Evolutionary conservation across 257 asterid genomes (phyloP).

Genomic region (Nicotiana sylvestris): DNA sequence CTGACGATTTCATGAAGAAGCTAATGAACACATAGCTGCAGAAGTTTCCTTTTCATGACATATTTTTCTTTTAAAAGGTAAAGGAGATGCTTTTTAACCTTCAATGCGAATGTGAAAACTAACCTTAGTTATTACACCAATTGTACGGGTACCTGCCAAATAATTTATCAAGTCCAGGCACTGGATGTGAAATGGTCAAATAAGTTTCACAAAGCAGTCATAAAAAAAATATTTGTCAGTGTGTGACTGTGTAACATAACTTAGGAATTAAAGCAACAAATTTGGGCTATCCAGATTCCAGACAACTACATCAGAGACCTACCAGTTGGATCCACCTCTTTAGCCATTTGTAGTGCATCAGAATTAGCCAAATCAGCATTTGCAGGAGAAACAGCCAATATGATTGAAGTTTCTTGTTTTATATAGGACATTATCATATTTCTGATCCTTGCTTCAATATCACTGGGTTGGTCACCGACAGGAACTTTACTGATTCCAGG

Average conservation of each 20-base stretch:
- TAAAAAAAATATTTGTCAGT: background rate
- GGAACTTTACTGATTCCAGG: constrained; percentile 96
- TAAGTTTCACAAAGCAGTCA: background rate
- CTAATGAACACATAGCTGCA: background rate
- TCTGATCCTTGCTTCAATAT: constrained; percentile 89
- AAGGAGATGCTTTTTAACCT: background rate
- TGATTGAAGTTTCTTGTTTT: constrained; percentile 59
- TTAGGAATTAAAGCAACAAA: background rate
- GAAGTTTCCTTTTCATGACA: background rate
- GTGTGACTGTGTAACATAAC: background rate
- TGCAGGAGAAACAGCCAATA: constrained; percentile 95
- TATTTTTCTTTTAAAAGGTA: background rate
- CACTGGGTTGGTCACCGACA: constrained; percentile 96
- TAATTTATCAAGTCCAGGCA: constrained; percentile 7
- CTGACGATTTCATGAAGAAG: background rate
- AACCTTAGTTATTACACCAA: constrained; percentile 96
- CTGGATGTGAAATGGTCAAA: background rate
- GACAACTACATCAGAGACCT: background rate
- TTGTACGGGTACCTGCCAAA: constrained; percentile 80
- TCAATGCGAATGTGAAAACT: background rate
- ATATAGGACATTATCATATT: constrained; percentile 88
- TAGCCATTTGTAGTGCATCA: constrained; percentile 98
- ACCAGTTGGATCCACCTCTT: constrained; percentile 95
- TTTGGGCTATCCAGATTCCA: constrained; percentile 3
- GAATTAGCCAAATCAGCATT: constrained; percentile 94